phyloP scores from a whole-genome alignment of 2,329 filamentous ascomycete species.

The Exophiala alcalophila region DNA sequence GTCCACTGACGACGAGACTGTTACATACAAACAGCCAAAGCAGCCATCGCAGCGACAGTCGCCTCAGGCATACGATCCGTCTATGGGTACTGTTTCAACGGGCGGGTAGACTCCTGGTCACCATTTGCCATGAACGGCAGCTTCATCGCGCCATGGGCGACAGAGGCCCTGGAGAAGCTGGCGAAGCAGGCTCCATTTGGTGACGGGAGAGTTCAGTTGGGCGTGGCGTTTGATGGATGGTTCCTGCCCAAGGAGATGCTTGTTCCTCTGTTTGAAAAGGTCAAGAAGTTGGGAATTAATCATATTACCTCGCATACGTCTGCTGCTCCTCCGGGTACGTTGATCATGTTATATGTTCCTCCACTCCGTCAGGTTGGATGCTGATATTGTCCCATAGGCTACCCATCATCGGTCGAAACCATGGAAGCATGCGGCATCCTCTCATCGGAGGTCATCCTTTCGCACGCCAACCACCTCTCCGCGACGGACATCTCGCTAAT shows the following conservation, averaged over 20 bases:
- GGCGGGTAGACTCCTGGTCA: slow-evolving; percentile 27
- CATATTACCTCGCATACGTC: slow-evolving; percentile 30
- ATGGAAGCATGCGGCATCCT: slow-evolving; percentile 38
- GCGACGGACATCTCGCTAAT: slow-evolving; percentile 29
- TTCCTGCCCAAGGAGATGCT: too few species aligned
- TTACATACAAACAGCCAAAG: slow-evolving; percentile 4
- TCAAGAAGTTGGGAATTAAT: slow-evolving; percentile 24
- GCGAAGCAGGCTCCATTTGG: slow-evolving; percentile 28
- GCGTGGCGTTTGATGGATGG: slow-evolving; percentile 34
- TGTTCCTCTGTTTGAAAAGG: slow-evolving; percentile 24
- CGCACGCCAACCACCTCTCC: slow-evolving; percentile 36
- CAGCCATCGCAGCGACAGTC: slow-evolving; percentile 31
- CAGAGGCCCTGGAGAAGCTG: slow-evolving; percentile 27
- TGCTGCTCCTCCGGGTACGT: slow-evolving; percentile 5
- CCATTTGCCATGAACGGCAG: slow-evolving; percentile 11
- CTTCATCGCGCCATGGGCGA: slow-evolving; percentile 25
- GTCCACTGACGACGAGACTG: background rate
- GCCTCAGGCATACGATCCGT: slow-evolving; percentile 33
- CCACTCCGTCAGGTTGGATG: too few species aligned
- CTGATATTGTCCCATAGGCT: too few species aligned
- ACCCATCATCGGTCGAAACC: background rate
- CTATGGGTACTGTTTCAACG: slow-evolving; percentile 31
- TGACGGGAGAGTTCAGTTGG: slow-evolving; percentile 32
- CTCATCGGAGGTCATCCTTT: slow-evolving; percentile 42
- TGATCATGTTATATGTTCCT: too few species aligned